phyloP scores from a whole-genome alignment of 257 asterid genomes.

The Nicotiana sylvestris region DNA sequence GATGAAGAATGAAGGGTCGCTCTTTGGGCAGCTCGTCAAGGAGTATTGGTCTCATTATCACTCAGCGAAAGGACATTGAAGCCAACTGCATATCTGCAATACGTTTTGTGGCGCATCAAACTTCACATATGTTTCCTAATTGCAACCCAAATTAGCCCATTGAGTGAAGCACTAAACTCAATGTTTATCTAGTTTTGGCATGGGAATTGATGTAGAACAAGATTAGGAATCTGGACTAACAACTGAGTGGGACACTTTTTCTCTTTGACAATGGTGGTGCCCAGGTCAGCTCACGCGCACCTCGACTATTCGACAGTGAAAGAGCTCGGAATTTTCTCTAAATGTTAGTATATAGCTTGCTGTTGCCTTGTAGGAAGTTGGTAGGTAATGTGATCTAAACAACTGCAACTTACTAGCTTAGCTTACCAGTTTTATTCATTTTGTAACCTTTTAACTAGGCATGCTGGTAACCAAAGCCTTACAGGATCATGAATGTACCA shows the following conservation, averaged over 20 bases:
- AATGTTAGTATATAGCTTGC: background rate
- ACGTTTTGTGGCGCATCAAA: background rate
- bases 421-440: background rate
- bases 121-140: background rate
- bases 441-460: constrained; percentile 5
- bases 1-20: background rate
- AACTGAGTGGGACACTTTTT: background rate
- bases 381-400: background rate
- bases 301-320: background rate
- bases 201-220: background rate
- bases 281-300: background rate
- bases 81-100: background rate
- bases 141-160: background rate
- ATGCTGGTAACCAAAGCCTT: background rate
- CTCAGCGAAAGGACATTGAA: background rate
- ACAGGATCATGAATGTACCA: background rate
- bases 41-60: constrained; percentile 6
- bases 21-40: background rate
- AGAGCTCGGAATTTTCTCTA: background rate
- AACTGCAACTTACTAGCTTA: background rate
- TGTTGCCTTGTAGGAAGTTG: background rate
- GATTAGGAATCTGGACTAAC: background rate
- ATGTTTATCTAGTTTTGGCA: background rate
- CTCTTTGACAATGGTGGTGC: background rate
- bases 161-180: background rate